Conservation (phyloP, 805 yeast genomes). For the Vanderwaltozyma yarrowii region DNA sequence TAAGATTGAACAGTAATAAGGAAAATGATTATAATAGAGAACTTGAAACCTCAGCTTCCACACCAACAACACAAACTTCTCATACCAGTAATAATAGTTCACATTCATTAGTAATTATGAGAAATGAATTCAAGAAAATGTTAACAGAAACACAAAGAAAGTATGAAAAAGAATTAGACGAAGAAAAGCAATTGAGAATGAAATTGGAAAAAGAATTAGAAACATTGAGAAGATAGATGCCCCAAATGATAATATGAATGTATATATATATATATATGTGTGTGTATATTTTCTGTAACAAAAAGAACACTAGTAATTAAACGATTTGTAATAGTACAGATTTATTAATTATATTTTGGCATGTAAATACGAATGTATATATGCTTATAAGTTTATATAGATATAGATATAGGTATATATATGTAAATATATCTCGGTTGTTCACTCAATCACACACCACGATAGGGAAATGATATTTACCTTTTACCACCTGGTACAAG, state of each 20-base stretch:
- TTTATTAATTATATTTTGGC: no score
- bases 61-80: constrained; percentile 4
- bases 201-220: constrained; percentile 35
- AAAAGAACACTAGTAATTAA: no score
- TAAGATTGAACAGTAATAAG: constrained; percentile 21
- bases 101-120: constrained; percentile 43
- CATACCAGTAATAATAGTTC: constrained; percentile 5
- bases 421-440: no score
- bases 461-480: not conserved
- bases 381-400: no score
- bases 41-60: not conserved
- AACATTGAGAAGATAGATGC: constrained; percentile 6
- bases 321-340: no score
- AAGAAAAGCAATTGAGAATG: constrained; percentile 43
- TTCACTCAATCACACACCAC: no score
- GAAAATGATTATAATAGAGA: no score
- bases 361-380: no score
- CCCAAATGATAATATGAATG: not conserved
- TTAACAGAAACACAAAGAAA: constrained; percentile 51
- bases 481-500: constrained; percentile 42
- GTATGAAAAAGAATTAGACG: constrained; percentile 47
- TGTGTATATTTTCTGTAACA: no score
- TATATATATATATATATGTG: no score
- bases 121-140: constrained; percentile 59
- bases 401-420: no score